These are phyloP conservation scores for Puccinia hordei DNA, from an alignment of 1,284 basidiomycete species.

Conservation along the genomic window DNA sequence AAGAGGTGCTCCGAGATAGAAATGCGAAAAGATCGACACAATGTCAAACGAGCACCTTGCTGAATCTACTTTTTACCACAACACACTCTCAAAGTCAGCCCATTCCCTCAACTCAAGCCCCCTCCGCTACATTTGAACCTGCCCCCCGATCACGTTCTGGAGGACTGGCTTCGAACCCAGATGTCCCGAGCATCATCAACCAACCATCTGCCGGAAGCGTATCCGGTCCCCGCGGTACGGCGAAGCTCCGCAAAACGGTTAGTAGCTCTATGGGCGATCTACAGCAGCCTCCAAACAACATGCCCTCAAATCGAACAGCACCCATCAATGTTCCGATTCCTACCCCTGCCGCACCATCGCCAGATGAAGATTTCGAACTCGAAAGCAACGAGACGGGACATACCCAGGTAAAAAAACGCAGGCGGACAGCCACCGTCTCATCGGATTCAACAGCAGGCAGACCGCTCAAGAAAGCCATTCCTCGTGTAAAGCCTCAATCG, in stretches of 20 bases:
- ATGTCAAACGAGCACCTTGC: background rate
- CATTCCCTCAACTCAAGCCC: background rate
- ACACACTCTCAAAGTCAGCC: background rate
- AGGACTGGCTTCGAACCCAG: background rate
- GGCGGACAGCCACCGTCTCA: slow-evolving; percentile 16
- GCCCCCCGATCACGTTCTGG: background rate
- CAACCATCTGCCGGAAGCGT: background rate
- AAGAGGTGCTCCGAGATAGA: slow-evolving; percentile 36
- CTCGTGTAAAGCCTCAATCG: slow-evolving; percentile 28
- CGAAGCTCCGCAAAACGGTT: background rate
- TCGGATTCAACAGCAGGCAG: slow-evolving; percentile 8
- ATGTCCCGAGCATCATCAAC: slow-evolving; percentile 9
- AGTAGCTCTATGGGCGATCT: background rate
- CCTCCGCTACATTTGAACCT: background rate
- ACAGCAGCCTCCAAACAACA: background rate
- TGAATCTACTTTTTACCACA: background rate
- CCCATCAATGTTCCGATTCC: background rate
- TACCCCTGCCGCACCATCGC: background rate
- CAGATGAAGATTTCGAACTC: background rate
- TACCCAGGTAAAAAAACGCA: slow-evolving; percentile 13
- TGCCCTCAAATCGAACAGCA: background rate
- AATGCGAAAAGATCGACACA: slow-evolving; percentile 28
- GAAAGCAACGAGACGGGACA: background rate
- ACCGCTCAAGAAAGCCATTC: slow-evolving; percentile 5
- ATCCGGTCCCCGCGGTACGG: background rate